Conservation (phyloP, 1,284 basidiomycete species). For the Entoloma clypeatum region DNA sequence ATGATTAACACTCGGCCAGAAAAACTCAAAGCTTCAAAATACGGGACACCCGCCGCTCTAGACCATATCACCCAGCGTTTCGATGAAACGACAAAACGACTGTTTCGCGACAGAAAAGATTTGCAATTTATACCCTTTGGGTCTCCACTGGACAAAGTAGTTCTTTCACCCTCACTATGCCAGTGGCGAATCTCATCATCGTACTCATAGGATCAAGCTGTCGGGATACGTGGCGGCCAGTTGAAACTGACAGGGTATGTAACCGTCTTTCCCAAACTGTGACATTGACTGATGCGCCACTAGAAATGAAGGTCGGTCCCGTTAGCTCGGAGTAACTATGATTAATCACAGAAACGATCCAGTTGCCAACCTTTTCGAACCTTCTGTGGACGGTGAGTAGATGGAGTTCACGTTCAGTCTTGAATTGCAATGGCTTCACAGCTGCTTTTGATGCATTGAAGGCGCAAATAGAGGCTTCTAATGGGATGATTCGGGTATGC, state of each 20-base stretch:
- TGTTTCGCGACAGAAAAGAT: constrained; percentile 65
- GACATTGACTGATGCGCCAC: background rate
- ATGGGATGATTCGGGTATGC: constrained; percentile 58
- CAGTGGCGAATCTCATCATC: background rate
- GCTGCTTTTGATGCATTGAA: constrained; percentile 68
- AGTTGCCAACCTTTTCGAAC: constrained; percentile 71
- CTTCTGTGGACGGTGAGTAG: constrained; percentile 55
- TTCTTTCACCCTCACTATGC: constrained; percentile 3
- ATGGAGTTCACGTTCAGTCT: background rate
- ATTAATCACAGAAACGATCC: constrained; percentile 2
- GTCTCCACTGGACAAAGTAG: constrained; percentile 64
- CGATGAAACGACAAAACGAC: constrained; percentile 75
- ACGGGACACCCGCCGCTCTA: constrained; percentile 61
- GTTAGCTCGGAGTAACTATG: background rate
- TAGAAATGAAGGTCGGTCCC: constrained; percentile 23
- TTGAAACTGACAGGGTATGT: constrained; percentile 66
- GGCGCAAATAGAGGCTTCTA: constrained; percentile 61
- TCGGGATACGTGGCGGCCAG: constrained; percentile 67
- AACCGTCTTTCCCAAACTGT: background rate
- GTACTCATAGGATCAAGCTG: constrained; percentile 40
- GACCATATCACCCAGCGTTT: constrained; percentile 73
- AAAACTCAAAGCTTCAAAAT: constrained; percentile 66
- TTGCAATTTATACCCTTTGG: constrained; percentile 71
- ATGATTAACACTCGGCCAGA: constrained; percentile 35
- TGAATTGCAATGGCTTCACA: constrained; percentile 14